Conservation (phyloP, 176 grass and related monocot genomes). For the Elaeis guineensis region DNA sequence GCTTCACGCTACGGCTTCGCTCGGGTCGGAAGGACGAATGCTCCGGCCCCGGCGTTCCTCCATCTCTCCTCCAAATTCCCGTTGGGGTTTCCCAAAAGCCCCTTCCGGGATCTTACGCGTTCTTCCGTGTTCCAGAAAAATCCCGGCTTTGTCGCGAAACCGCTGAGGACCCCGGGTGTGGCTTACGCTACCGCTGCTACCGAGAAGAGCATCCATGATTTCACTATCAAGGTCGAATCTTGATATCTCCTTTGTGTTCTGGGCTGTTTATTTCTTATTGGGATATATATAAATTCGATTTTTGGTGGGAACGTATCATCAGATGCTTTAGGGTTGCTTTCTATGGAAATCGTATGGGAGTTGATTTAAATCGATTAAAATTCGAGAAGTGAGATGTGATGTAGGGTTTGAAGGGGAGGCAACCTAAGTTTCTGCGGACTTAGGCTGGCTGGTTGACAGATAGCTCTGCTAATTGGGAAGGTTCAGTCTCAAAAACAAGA, state of each 20-base stretch:
- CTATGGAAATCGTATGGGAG: too few species aligned
- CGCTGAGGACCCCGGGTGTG: constrained; percentile 37
- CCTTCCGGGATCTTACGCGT: neutral
- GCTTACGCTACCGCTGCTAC: constrained; percentile 71
- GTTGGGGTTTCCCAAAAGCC: neutral
- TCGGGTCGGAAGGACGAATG: neutral
- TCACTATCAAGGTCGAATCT: constrained; percentile 57
- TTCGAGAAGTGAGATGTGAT: too few species aligned
- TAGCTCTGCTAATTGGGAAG: too few species aligned
- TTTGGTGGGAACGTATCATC: neutral
- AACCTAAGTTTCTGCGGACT: too few species aligned
- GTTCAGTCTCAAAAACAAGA: too few species aligned
- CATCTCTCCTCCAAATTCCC: constrained; percentile 10
- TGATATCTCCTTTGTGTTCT: neutral
- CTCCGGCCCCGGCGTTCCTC: constrained; percentile 11
- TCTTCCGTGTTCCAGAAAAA: constrained; percentile 1
- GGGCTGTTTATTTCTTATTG: too few species aligned
- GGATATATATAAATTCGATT: too few species aligned
- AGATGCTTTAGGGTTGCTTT: too few species aligned
- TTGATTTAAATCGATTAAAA: too few species aligned
- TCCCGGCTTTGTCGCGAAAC: constrained; percentile 8
- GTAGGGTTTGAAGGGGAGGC: too few species aligned
- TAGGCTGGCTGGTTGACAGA: too few species aligned
- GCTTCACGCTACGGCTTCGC: neutral
- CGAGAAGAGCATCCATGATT: constrained; percentile 80